Percentiles rank a stretch among this genome's conserved stretches.
These are phyloP conservation scores for Psophocarpus tetragonolobus DNA, from an alignment of 306 rosid genomes.

Conservation along the genomic window DNA sequence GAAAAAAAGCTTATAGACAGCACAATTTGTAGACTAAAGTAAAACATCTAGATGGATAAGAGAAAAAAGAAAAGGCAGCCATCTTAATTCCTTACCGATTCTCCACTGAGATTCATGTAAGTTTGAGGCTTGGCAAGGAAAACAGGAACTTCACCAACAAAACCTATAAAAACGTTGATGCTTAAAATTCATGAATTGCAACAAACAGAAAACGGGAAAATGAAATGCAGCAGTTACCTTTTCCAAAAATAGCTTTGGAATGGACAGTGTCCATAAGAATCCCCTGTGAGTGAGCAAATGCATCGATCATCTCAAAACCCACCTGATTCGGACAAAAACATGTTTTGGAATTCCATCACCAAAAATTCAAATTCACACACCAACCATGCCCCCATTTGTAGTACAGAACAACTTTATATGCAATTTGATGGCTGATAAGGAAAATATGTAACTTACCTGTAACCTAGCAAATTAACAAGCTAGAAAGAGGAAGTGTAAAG, in stretches of 20 bases:
- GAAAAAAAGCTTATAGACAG: neutral
- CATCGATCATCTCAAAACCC: slow-evolving; percentile 88
- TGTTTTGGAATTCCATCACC: neutral
- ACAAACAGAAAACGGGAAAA: slow-evolving; percentile 11
- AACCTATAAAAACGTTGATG: slow-evolving; percentile 51
- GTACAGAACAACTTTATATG: neutral
- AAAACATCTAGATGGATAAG: neutral
- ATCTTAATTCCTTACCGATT: slow-evolving; percentile 69
- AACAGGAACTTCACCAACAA: slow-evolving; percentile 78
- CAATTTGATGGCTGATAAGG: neutral
- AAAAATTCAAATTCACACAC: slow-evolving; percentile 1
- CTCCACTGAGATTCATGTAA: slow-evolving; percentile 94
- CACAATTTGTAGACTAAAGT: neutral
- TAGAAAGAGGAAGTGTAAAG: neutral
- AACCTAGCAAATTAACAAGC: neutral
- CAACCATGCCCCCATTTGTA: neutral
- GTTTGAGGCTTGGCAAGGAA: slow-evolving; percentile 97
- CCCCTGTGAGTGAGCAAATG: slow-evolving; percentile 71
- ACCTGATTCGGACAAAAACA: slow-evolving; percentile 51
- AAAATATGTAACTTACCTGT: neutral
- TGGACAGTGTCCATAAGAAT: slow-evolving; percentile 59
- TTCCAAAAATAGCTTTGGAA: slow-evolving; percentile 84
- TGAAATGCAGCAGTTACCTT: slow-evolving; percentile 45
- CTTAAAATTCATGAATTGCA: slow-evolving; percentile 30
- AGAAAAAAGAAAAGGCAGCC: neutral